These are phyloP conservation scores for Calonectria pauciramosa DNA, from an alignment of 2,329 filamentous ascomycete species.

Conservation along the genomic window DNA sequence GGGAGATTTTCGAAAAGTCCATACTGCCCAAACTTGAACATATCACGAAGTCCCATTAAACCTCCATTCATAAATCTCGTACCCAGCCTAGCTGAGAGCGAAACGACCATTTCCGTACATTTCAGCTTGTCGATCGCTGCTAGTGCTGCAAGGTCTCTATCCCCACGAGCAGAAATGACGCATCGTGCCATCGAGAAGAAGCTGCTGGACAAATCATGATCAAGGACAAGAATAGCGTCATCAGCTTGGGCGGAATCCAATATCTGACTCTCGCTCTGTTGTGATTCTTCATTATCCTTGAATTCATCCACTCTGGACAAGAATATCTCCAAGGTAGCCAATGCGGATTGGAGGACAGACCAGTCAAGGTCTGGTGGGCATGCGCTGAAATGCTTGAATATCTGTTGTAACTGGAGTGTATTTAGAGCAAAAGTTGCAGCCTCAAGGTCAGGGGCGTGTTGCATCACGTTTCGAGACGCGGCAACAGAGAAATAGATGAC, in stretches of 20 bases:
- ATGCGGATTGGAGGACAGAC: constrained; percentile 58
- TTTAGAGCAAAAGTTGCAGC: constrained; percentile 65
- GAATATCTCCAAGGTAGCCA: constrained; percentile 64
- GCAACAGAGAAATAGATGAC: constrained; percentile 63
- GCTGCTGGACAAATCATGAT: constrained; percentile 61
- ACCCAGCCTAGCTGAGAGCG: constrained; percentile 61
- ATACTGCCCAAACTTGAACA: constrained; percentile 64
- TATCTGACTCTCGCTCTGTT: constrained; percentile 54
- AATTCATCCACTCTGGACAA: constrained; percentile 60
- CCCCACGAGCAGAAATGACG: constrained; percentile 46
- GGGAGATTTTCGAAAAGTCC: constrained; percentile 62
- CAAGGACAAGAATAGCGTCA: constrained; percentile 62
- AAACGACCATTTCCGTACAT: constrained; percentile 61
- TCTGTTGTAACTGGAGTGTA: constrained; percentile 63
- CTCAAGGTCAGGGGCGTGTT: constrained; percentile 59
- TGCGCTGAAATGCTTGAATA: constrained; percentile 64
- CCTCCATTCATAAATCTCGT: constrained; percentile 60
- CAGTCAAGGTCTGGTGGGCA: constrained; percentile 62
- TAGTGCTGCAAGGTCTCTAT: constrained; percentile 28
- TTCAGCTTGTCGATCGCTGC: constrained; percentile 40
- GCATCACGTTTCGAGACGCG: constrained; percentile 66
- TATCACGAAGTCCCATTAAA: constrained; percentile 58
- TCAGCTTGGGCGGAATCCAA: constrained; percentile 59
- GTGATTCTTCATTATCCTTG: constrained; percentile 53
- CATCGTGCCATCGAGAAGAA: constrained; percentile 64